Evolutionary conservation across 208 protist genomes (phyloP).

Genomic region (Balamuthia mandrillaris): DNA sequence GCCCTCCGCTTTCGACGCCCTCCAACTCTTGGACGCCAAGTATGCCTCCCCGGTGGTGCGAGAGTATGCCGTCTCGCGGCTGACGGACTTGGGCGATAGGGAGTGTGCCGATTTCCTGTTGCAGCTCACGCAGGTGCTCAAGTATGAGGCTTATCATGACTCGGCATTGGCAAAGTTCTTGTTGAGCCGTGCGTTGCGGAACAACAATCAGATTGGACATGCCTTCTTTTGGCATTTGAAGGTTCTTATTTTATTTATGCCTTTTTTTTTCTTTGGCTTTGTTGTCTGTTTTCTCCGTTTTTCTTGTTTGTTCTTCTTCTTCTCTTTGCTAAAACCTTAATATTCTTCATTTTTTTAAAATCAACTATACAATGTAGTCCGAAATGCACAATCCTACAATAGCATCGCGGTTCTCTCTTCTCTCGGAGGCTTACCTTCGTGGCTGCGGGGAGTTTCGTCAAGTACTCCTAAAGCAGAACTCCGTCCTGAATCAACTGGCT

Average conservation of each 20-base stretch:
- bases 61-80: constrained; percentile 52
- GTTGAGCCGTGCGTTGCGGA: constrained; percentile 69
- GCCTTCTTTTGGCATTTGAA: constrained; percentile 75
- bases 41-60: constrained; percentile 68
- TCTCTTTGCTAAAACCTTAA: background rate
- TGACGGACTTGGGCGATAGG: constrained; percentile 57
- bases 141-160: constrained; percentile 82
- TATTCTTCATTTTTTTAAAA: too few relatives aligned
- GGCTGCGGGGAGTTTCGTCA: constrained; percentile 47
- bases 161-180: constrained; percentile 72
- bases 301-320: too few relatives aligned
- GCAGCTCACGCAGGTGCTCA: constrained; percentile 71
- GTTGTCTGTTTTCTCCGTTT: background rate
- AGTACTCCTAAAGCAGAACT: constrained; percentile 27
- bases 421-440: constrained; percentile 67
- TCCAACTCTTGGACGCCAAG: constrained; percentile 73
- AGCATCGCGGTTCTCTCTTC: constrained; percentile 60
- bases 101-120: constrained; percentile 58
- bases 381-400: constrained; percentile 64
- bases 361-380: constrained; percentile 45
- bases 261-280: too few relatives aligned
- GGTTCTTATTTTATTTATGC: too few relatives aligned
- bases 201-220: constrained; percentile 59
- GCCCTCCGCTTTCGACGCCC: constrained; percentile 52
- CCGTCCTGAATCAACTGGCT: background rate